phyloP scores from a whole-genome alignment of 1,139 yeast genomes.

The Meyerozyma smithsonii region DNA sequence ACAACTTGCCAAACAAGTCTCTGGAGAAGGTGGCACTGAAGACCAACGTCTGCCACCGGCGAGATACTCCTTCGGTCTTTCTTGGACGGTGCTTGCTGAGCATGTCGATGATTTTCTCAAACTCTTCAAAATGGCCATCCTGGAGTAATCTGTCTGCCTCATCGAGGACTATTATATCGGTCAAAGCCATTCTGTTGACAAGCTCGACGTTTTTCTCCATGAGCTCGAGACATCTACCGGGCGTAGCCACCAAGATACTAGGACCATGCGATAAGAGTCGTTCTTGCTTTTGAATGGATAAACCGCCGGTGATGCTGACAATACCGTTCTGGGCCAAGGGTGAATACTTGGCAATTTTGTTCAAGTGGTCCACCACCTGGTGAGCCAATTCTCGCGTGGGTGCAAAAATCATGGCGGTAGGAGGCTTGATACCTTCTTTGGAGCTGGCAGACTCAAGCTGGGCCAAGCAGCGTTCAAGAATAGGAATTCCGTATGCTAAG shows the following conservation, averaged over 20 bases:
- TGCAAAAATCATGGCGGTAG: slow-evolving; percentile 79
- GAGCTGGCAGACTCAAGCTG: slow-evolving; percentile 23
- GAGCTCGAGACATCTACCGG: slow-evolving; percentile 87
- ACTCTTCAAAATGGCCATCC: slow-evolving; percentile 94
- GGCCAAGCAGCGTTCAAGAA: slow-evolving; percentile 58
- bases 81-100: slow-evolving; percentile 36
- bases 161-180: slow-evolving; percentile 77
- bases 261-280: slow-evolving; percentile 72
- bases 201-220: slow-evolving; percentile 58
- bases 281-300: slow-evolving; percentile 89
- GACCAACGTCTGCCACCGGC: slow-evolving; percentile 84
- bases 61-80: slow-evolving; percentile 17
- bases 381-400: slow-evolving; percentile 97
- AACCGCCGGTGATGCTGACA: slow-evolving; percentile 88
- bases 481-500: slow-evolving; percentile 92
- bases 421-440: slow-evolving; percentile 38
- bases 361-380: slow-evolving; percentile 82
- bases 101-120: slow-evolving; percentile 74
- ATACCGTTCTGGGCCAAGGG: slow-evolving; percentile 57
- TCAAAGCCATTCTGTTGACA: slow-evolving; percentile 51
- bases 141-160: slow-evolving; percentile 97
- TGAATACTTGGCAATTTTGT: slow-evolving; percentile 53
- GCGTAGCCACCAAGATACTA: slow-evolving; percentile 87
- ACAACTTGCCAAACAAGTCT: slow-evolving; percentile 74
- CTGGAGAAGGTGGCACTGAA: slow-evolving; percentile 92